Evolutionary conservation across 2,329 filamentous ascomycete species (phyloP).

Genomic region (Pseudogymnoascus sp.): DNA sequence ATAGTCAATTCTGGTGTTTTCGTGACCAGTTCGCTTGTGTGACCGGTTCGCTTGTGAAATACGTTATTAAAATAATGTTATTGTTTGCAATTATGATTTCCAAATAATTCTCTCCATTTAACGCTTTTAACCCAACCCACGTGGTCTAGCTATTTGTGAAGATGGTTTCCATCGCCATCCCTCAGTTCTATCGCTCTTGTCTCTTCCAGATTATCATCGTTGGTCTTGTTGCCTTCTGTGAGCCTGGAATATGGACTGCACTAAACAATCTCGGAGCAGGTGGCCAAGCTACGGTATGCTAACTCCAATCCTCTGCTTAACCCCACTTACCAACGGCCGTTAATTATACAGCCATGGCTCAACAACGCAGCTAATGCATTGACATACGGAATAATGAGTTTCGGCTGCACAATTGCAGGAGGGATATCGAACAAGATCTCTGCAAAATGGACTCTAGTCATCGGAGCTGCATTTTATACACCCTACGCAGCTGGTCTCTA

Average conservation of each 20-base stretch:
- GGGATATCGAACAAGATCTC: conserved; percentile 58
- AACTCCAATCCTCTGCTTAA: background rate
- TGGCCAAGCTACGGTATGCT: conserved; percentile 36
- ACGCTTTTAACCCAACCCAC: background rate
- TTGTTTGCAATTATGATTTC: background rate
- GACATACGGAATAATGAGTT: conserved; percentile 64
- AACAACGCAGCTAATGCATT: conserved; percentile 63
- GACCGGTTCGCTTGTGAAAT: too few relatives aligned
- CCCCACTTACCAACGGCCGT: background rate
- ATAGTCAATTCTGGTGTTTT: too few relatives aligned
- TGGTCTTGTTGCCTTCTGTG: conserved; percentile 61
- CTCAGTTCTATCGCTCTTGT: background rate
- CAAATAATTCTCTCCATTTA: background rate
- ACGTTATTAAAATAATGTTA: background rate
- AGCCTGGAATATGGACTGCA: conserved; percentile 64
- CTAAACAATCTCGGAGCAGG: conserved; percentile 69
- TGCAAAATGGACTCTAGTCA: conserved; percentile 61
- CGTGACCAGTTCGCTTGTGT: too few relatives aligned
- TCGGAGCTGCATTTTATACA: conserved; percentile 65
- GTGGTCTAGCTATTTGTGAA: background rate
- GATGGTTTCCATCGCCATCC: background rate
- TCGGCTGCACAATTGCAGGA: conserved; percentile 60
- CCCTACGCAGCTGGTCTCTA: conserved; percentile 65
- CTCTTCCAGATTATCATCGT: conserved; percentile 46
- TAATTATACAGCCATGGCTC: conserved; percentile 47